Base-by-base conservation (phyloP, 768 basidiomycete species). In the Russula vinacea region DNA sequence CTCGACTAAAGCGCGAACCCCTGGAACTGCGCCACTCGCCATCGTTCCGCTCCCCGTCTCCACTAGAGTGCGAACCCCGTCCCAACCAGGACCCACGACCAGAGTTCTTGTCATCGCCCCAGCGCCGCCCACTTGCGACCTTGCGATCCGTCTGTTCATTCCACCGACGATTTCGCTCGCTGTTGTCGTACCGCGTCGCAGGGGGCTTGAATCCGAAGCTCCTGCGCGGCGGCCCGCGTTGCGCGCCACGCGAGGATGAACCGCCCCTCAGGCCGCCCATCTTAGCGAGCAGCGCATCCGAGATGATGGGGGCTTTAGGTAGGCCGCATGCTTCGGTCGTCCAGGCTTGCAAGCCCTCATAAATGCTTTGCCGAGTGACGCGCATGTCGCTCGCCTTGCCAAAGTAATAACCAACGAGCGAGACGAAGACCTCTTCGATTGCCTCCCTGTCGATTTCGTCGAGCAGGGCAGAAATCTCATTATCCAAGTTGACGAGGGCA, bases 381-480 rank as follows among this genome's bases (percentile, higher is more conserved):
- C 60, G 66, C 39, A 69, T 45, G 5, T 62, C 60, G 24, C 26
- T 16, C 8, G 60, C 17, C 45, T 35, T 64, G 49, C 9, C 1
- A 40, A 64, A 33, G 60, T 69, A 69, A 55, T n/a, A 69, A 10
- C 66, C 68, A 11, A 69, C 60, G 22, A 68, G 58, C 49, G 68
- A 61, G 56, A 55, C 54, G 24, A 69, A 62, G 52, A 62, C 64
- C 62, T 67, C 68, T 5, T 49, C 9, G 26, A 69, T 60, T 7
- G 62, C 62, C 3, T 62, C 52, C 19, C 1, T 33, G 29, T 69
- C 68, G 49, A 68, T 10, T 37, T 29, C 29, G 10, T 69, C 68
- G 29, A 68, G 7, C 14, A 64, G 24, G 35, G 56, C 50, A 4
- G 65, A 17, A 40, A 67, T 40, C 19, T 58, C 53, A 13, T 74